These are phyloP conservation scores for Blechomonas ayalai DNA, from an alignment of 208 protist species.

Conservation along the genomic window DNA sequence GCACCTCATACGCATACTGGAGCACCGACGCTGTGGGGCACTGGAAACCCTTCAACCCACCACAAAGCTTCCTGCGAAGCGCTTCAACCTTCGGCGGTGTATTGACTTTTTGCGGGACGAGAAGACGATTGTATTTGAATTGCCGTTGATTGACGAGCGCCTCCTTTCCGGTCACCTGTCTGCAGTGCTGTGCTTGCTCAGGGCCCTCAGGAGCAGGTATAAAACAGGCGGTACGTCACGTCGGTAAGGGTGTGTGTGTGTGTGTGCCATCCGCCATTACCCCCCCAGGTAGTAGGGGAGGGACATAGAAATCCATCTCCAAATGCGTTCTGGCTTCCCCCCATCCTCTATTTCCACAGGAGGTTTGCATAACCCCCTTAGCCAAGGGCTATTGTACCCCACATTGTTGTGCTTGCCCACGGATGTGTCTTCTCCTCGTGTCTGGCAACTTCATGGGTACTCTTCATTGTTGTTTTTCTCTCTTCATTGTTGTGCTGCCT, in stretches of 20 bases:
- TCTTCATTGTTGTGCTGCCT: slow-evolving; percentile 3
- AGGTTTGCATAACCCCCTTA: too few relatives aligned
- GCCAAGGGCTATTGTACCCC: too few relatives aligned
- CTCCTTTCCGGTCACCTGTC: slow-evolving; percentile 29
- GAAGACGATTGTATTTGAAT: slow-evolving; percentile 19
- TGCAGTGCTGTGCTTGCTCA: slow-evolving; percentile 37
- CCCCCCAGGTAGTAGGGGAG: too few relatives aligned
- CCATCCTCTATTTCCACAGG: too few relatives aligned
- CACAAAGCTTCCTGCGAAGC: slow-evolving; percentile 42
- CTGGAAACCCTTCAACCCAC: slow-evolving; percentile 58
- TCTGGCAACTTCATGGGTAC: too few relatives aligned
- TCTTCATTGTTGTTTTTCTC: slow-evolving; percentile 1
- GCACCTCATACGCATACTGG: slow-evolving; percentile 43
- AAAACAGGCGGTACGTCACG: background rate
- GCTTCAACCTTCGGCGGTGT: slow-evolving; percentile 65
- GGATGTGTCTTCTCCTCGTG: too few relatives aligned
- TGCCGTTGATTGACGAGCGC: slow-evolving; percentile 42
- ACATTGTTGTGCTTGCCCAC: too few relatives aligned
- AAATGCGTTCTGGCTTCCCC: too few relatives aligned
- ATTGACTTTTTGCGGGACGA: slow-evolving; percentile 51
- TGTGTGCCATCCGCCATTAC: too few relatives aligned
- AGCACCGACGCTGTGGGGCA: slow-evolving; percentile 47
- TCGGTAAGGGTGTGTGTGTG: background rate
- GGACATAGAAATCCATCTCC: too few relatives aligned
- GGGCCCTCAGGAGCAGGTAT: slow-evolving; percentile 19